Base-by-base conservation (phyloP, 163 green algal species). In the Chloroidium sp. region DNA sequence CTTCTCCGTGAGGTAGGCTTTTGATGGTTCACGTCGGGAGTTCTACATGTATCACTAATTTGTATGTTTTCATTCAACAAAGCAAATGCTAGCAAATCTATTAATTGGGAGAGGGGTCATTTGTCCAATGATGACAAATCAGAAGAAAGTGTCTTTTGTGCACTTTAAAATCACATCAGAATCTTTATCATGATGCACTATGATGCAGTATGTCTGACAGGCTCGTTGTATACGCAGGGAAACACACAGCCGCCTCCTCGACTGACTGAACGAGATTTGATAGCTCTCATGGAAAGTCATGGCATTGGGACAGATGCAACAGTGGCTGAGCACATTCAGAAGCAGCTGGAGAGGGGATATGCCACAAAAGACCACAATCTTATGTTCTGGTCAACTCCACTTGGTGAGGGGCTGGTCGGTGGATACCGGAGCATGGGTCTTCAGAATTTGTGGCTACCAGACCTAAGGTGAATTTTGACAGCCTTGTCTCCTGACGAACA, bases 271-370 rank as follows among this genome's bases (percentile, higher is more conserved):
- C 82, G 91, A 1, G 95, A 98, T 80, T 87, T 99, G 3, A 93
- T 99, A 3, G 77, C 86, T n/a, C 86, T 91, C 4, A 99, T 99
- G 96, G 96, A 99, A 79, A 80, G 86, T 67, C 81, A 97, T 81
- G 93, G 94, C 80, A 99, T 99, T 81, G 96, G 96, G 61, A 99
- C 96, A 1, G 96, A 99, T 84, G 96, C 96, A 2, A 99, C 96
- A 0, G 94, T 98, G 75, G 93, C 94, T 13, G 93, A 98, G 82
- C 96, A 99, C 90, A 98, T 99, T 78, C 82, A 92, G 82, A 97
- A 95, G 84, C 94, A 97, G 89, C 79, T 96, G 78, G 87, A 93
- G n/a, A 77, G 88, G 1, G 81, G 85, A 6, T 93, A 93, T 74
- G 87, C 86, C 6, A 62, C 62, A 62, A 90, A 91, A 76, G 83